Evolutionary conservation across 306 rosid genomes (phyloP).

Genomic region (Hippophae gyantsensis): DNA sequence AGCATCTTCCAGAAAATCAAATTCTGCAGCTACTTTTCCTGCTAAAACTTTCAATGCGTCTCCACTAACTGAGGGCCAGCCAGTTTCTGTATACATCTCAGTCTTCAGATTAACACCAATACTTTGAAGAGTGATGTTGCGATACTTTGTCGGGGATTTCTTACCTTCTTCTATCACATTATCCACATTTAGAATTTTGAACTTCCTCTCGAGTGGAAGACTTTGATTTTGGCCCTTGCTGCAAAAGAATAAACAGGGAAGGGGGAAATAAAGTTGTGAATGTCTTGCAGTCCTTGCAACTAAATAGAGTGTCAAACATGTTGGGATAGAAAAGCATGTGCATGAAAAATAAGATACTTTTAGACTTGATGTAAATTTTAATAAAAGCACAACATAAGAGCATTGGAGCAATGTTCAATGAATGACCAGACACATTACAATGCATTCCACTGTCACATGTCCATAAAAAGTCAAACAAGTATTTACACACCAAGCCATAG

Average conservation of each 20-base stretch:
- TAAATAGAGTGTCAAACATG: background rate
- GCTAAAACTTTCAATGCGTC: constrained; percentile 71
- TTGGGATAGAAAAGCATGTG: too few relatives aligned
- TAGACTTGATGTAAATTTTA: too few relatives aligned
- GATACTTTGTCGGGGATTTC: constrained; percentile 52
- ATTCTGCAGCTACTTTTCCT: constrained; percentile 81
- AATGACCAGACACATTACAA: too few relatives aligned
- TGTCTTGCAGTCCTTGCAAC: too few relatives aligned
- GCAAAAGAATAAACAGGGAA: constrained; percentile 21
- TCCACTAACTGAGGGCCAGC: constrained; percentile 92
- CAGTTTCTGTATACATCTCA: constrained; percentile 71
- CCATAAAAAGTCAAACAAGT: too few relatives aligned
- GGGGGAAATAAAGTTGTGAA: constrained; percentile 2
- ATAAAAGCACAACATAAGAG: too few relatives aligned
- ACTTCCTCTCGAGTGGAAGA: constrained; percentile 54
- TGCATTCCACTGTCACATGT: too few relatives aligned
- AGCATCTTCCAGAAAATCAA: constrained; percentile 40
- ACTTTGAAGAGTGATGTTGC: constrained; percentile 43
- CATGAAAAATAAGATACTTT: too few relatives aligned
- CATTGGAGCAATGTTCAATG: too few relatives aligned
- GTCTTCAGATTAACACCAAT: constrained; percentile 36
- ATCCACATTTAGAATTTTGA: constrained; percentile 67
- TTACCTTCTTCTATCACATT: constrained; percentile 72
- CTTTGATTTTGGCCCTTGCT: constrained; percentile 48
- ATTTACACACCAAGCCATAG: too few relatives aligned